Evolutionary conservation across 2,329 filamentous ascomycete genomes (phyloP), one percentile per base, ranked within the genome.

Genomic region (Cercospora beticola): DNA sequence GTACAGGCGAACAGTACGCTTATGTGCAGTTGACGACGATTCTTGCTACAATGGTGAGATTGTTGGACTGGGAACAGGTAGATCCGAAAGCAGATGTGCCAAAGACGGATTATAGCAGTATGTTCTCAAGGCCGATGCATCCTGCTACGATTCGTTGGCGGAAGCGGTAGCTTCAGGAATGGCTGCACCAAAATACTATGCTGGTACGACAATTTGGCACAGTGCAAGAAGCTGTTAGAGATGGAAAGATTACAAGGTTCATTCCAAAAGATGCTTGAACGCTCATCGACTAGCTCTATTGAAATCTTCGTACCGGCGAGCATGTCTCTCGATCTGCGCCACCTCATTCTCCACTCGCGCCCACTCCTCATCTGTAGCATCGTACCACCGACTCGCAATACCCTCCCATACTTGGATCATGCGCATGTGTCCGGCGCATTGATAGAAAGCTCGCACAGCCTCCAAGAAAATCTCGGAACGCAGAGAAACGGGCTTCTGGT

Each of bases 1-100:
- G 94, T 82, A 97, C 97, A 77, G 94, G 94, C 73, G 94, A 98
- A 85, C 93, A 97, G 78, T 98, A 97, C 79, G 94, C 94, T 74
- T 96, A 95, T 79, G 86, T 95, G 67, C 94, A 97, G 82, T 85
- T 98, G 71, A 90, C 94, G 78, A 93, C 92, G 57, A 96, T 97
- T 73, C 83, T 90, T n/a, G 92, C 89, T 64, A 89, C 89, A 68
- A 83, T 94, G 73, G 91, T 97, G 43, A 86, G 93, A 62, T 79
- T 88, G 64, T 92, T 97, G 83, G 94, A 92, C 83, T 88, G 97
- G 79, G 85, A 86, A 77, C 95, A 93, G 75, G 79, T 89, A 2
- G 88, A 91, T 74, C 90, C 91, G n/a, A 87, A 86, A 78, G 83
- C 87, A 76, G 86, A 85, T 28, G 86, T 95, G 54, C 86, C 91